Evolutionary conservation across 306 rosid species (phyloP).

Genomic region (Fagus crenata): DNA sequence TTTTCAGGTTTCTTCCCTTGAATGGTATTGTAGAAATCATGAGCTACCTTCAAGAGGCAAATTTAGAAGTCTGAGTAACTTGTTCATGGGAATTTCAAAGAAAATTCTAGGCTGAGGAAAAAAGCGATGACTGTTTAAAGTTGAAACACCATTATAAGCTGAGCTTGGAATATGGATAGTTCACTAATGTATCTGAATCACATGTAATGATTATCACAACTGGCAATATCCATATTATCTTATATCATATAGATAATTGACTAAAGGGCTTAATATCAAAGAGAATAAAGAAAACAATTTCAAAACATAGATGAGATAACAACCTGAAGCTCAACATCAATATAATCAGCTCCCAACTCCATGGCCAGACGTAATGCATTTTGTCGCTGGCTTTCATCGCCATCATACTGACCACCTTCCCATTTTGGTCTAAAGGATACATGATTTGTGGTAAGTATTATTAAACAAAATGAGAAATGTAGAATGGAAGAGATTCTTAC

Average conservation of each 20-base stretch:
- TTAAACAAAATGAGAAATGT: not conserved
- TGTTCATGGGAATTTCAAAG: not conserved
- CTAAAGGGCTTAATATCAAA: not conserved
- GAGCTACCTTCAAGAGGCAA: conserved; percentile 49
- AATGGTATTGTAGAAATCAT: conserved; percentile 42
- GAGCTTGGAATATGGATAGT: not conserved
- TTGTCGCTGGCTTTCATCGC: conserved; percentile 56
- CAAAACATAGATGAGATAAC: not conserved
- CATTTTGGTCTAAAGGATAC: conserved; percentile 51
- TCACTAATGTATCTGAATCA: not conserved
- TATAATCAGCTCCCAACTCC: conserved; percentile 58
- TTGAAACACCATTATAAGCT: not conserved
- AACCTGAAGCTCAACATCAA: conserved; percentile 66
- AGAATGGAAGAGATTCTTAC: conserved; percentile 1
- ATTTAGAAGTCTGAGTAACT: conserved; percentile 17
- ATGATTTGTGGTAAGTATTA: conserved; percentile 1
- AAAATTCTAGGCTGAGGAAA: not conserved
- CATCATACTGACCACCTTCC: conserved; percentile 63
- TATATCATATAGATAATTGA: not conserved
- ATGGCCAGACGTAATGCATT: conserved; percentile 40
- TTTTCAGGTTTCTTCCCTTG: conserved; percentile 49
- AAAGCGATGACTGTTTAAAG: not conserved
- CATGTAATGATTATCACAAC: not conserved
- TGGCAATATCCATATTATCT: too few species aligned
- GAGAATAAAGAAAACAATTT: not conserved